Base-by-base conservation (phyloP, 257 asterid genomes). In the Fraxinus cuspidata region DNA sequence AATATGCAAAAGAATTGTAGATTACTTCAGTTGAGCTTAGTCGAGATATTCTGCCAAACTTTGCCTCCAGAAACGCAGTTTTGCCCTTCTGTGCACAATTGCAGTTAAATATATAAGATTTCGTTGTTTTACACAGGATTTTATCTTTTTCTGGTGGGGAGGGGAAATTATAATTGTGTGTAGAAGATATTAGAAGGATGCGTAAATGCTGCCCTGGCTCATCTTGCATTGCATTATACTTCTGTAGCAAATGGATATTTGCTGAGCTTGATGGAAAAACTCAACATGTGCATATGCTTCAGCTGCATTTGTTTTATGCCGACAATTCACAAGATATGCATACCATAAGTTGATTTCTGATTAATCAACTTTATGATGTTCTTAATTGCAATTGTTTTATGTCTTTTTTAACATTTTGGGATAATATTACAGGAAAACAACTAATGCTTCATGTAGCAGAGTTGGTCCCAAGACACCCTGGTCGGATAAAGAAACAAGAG, bases 381-480 rank as follows among this genome's bases (percentile, higher is more conserved):
- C 19, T n/a, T 11, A 35, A 9, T 13, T 2, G 18, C 35, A 63
- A 63, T 25, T 12, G 4, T 12, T 63, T 2, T 6, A 2, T 12
- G 1, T 27, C 69, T 58, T 23, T 56, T 19, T 27, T 63, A 63
- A 63, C 25, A 29, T 31, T 31, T 58, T 77, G 77, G 81, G 32
- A 18, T 76, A 15, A 80, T 80, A 25, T 58, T 80, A 80, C 86
- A 93, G 98, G 97, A 86, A 95, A 93, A 81, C 91, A 95, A 53
- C 88, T 95, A 67, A 93, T 95, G 99, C 86, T 89, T 73, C 86
- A 86, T 7, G 91, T 93, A 13, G 97, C 99, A 0, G 97, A 90
- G 86, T 76, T 95, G 86, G 99, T 95, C 25, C 98, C 96, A 3
- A 88, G 91, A 75, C 99, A 95, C 81, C 94, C 97, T 0, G 97